These are phyloP conservation scores for Xylaria polymorpha DNA, from an alignment of 2,329 filamentous ascomycete species.

Conservation along the genomic window DNA sequence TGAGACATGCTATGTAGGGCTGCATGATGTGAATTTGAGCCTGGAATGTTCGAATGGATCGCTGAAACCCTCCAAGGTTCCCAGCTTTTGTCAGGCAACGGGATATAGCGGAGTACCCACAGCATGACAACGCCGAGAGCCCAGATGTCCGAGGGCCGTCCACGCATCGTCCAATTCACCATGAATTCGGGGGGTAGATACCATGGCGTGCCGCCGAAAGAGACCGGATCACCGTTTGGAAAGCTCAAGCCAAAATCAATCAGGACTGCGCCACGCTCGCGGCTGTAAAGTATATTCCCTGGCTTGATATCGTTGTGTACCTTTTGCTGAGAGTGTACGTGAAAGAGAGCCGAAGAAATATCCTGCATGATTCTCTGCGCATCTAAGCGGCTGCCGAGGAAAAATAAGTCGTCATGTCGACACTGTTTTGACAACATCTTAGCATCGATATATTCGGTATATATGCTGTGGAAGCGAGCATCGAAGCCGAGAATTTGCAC, in stretches of 20 bases:
- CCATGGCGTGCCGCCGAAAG: constrained; percentile 10
- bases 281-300: constrained; percentile 19
- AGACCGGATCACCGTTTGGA: fast-evolving
- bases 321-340: background rate
- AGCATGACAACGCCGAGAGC: background rate
- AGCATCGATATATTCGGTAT: constrained; percentile 6
- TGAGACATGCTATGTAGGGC: background rate
- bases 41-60: background rate
- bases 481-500: constrained; percentile 11
- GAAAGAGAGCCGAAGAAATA: constrained; percentile 13
- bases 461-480: constrained; percentile 18
- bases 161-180: background rate
- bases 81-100: background rate
- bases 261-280: background rate
- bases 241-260: constrained; percentile 17
- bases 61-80: background rate
- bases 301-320: constrained; percentile 27
- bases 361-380: constrained; percentile 8
- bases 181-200: constrained; percentile 18
- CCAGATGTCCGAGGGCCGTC: constrained; percentile 5
- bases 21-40: background rate
- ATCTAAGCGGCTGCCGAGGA: background rate
- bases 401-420: background rate
- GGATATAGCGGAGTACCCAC: background rate
- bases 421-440: background rate